Percentiles rank a stretch among this genome's conserved stretches.
These are phyloP conservation scores for Candida germanica DNA, from an alignment of 805 yeast species.

Conservation along the genomic window DNA sequence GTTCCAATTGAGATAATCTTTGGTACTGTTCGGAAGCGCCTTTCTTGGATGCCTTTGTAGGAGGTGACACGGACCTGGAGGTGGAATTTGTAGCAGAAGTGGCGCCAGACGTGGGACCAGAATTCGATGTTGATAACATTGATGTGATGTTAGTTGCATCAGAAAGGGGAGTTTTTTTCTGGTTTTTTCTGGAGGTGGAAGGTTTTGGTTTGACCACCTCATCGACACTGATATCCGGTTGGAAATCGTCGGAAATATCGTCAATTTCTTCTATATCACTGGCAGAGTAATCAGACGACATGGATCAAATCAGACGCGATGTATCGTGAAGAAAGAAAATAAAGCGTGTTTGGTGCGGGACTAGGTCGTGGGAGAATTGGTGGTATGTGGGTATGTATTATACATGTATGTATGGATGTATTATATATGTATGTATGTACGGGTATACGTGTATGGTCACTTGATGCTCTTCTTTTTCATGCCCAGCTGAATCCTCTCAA, in stretches of 20 bases:
- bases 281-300: no score
- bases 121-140: slow-evolving; percentile 4
- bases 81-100: slow-evolving; percentile 11
- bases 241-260: slow-evolving; percentile 17
- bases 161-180: slow-evolving; percentile 17
- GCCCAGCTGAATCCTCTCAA: slow-evolving; percentile 42
- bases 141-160: slow-evolving; percentile 22
- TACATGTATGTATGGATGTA: no score
- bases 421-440: not conserved
- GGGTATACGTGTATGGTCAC: not conserved
- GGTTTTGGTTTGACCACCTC: no score
- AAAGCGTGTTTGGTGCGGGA: no score
- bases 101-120: slow-evolving; percentile 4
- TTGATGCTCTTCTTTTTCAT: slow-evolving; percentile 25
- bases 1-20: slow-evolving; percentile 91
- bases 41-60: slow-evolving; percentile 15
- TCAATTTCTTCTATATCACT: slow-evolving; percentile 4
- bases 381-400: no score
- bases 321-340: no score
- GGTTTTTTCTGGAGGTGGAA: not conserved
- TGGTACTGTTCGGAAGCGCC: slow-evolving; percentile 76
- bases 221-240: slow-evolving; percentile 14
- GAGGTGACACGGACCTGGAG: not conserved
- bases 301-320: no score
- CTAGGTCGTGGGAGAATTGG: no score